Evolutionary conservation across 225 moss, liverwort and hornwort genomes (phyloP), one percentile per base, ranked within the genome.

Genomic region (Lunularia cruciata): DNA sequence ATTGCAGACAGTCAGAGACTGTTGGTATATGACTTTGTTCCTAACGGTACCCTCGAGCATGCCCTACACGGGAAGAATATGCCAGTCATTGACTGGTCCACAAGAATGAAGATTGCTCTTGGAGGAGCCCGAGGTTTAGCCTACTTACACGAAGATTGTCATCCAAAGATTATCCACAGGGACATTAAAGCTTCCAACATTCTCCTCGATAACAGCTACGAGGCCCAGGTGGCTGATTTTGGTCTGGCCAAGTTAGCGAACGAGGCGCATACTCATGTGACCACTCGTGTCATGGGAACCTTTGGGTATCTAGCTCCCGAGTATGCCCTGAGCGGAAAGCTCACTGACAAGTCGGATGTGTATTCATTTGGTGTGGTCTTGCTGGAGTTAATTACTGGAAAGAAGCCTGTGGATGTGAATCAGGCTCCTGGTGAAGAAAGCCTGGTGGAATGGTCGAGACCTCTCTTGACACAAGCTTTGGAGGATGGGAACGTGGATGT

Each of bases 141-240:
- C 2, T 94, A 94, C 72, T 82, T 94, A 67, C 94, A 94, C 45
- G 94, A 94, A 69, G 94, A 94, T 71, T 94, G 94, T 57, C 94
- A 94, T 53, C 94, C 94, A 8, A 84, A 90, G 30, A 94, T 94
- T 19, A 94, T 94, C 26, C 94, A 94, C 75, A 79, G 94, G 52
- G 94, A 94, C 31, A 94, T 94, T 51, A 94, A 94, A 33, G 87
- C 91, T 8, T 83, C 89, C 3, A 94, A 94, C 73, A 94, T 94
- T 68, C 87, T 94, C 37, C 74, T 94, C 34, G 94, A 94, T 67
- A 87, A 87, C 33, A 89, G 91, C 70, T 94, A 76, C 67, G 91
- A 94, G 69, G 94, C 94, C 57, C 94, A 94, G 83, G 94, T 94
- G 62, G 91, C 94, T 52, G 94, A 94, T 65, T 94, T 94, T 62